Evolutionary conservation across 768 basidiomycete genomes (phyloP).

Genomic region (Tricholoma terreum): DNA sequence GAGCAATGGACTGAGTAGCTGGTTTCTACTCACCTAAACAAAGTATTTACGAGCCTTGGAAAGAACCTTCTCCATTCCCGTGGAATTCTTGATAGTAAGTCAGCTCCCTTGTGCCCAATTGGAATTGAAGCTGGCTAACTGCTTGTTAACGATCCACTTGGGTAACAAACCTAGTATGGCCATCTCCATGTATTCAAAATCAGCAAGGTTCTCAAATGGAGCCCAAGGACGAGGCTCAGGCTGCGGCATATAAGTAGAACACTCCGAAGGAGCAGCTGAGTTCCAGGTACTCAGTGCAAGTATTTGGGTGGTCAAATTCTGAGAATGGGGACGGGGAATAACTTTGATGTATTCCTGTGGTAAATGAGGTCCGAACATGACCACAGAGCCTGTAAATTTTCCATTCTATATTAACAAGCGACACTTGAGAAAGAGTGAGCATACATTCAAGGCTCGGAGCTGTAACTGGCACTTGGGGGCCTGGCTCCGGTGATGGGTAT

Average conservation of each 20-base stretch:
- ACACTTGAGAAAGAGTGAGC: neutral
- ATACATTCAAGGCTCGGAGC: neutral
- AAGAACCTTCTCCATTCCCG: conserved; percentile 18
- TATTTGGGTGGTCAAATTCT: neutral
- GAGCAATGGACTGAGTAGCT: neutral
- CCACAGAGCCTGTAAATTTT: neutral
- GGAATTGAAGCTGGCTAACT: conserved; percentile 13
- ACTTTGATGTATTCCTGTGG: conserved; percentile 1
- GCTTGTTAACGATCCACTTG: conserved; percentile 10
- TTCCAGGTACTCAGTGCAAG: neutral
- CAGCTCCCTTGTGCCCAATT: conserved; percentile 15
- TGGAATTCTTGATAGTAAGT: conserved; percentile 19
- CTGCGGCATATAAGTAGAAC: neutral
- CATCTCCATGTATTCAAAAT: conserved; percentile 15
- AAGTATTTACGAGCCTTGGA: conserved; percentile 15
- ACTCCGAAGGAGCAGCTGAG: neutral
- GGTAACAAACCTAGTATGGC: conserved; percentile 6
- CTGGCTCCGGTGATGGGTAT: too few relatives aligned
- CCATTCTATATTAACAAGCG: neutral
- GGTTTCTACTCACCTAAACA: conserved; percentile 15
- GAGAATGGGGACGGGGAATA: conserved; percentile 1
- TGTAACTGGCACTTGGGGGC: neutral
- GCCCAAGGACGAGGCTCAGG: conserved; percentile 9
- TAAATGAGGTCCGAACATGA: neutral
- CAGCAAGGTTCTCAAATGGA: conserved; percentile 9